Base-by-base conservation (phyloP, 2,329 filamentous ascomycete genomes). In the Fusarium scirpi region DNA sequence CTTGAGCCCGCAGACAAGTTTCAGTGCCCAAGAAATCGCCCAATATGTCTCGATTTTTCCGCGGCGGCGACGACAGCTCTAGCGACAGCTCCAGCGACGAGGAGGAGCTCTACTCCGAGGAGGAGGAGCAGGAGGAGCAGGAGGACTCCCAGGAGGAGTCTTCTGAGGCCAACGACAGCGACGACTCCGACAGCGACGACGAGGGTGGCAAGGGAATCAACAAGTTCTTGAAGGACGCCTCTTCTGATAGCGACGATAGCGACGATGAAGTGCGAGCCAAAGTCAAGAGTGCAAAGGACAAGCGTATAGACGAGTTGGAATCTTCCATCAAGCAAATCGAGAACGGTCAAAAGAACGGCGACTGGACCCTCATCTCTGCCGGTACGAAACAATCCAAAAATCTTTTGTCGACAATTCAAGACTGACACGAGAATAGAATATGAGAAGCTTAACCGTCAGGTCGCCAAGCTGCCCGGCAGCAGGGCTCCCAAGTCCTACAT, bases 211-310 rank as follows among this genome's bases (percentile, higher is more conserved):
- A 89, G 76, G 94, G 94, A 79, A 91, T 92, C 72, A 90, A 86
- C 78, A 89, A 90, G 78, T 99, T 99, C 91, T 90, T 98, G 88
- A 89, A 91, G 78, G 89, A 91, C 75, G 90, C 89, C 73, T 78
- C 81, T 57, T 91, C 89, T 63, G 94, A 96, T 53, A 93, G 91
- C 76, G 92, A 94, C 71, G 91, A 94, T 76, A 94, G 94, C 79
- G 94, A 96, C 71, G 93, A 96, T 71, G 95, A 98, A 72, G 89
- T 90, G 73, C 90, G 91, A 71, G 93, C 91, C 77, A 90, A 96
- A 76, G 92, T 98, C 78, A 98, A 97, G 88, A 98, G 94, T 82
- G 94, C 95, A 78, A 98, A 98, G 84, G 94, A 98, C 86, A 99
- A 99, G 89, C 90, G 96, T 69, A 87, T 94, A 73, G 95, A 98